Evolutionary conservation across 192 early-diverging fungal species (phyloP).

Genomic region (Podila verticillata): DNA sequence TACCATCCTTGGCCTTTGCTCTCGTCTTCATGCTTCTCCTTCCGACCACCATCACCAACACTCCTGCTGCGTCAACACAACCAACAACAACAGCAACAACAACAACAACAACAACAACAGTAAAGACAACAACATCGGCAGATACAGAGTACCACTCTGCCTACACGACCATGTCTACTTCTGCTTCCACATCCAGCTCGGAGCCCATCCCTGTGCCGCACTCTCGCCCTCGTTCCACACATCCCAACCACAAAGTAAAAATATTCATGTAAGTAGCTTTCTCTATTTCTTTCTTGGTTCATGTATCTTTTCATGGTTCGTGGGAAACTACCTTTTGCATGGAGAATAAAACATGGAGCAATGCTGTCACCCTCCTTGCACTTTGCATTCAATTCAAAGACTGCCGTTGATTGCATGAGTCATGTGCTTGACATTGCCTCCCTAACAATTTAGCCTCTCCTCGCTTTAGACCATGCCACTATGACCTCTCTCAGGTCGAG

Average conservation of each 20-base stretch:
- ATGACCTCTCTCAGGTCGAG: constrained; percentile 52
- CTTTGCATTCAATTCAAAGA: no score
- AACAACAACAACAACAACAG: background rate
- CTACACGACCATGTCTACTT: background rate
- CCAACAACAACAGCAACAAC: background rate
- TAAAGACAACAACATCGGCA: background rate
- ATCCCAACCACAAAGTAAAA: constrained; percentile 50
- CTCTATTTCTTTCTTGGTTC: no score
- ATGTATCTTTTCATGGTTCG: no score
- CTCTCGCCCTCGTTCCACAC: background rate
- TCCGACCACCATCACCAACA: background rate
- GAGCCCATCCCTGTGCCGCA: background rate
- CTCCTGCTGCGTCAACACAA: background rate
- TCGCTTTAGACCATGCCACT: constrained; percentile 42
- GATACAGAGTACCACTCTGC: background rate
- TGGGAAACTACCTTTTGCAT: no score
- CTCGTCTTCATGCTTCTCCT: background rate
- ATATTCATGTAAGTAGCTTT: constrained; percentile 43
- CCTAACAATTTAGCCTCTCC: background rate
- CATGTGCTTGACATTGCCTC: no score
- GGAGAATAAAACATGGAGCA: no score
- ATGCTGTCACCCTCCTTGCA: no score
- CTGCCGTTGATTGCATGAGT: no score
- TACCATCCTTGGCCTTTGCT: background rate
- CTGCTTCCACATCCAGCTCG: background rate